Percentiles rank a stretch among this genome's conserved stretches.
Evolutionary conservation across 2,329 filamentous ascomycete species (phyloP).

Genomic region (Calonectria honghensis): DNA sequence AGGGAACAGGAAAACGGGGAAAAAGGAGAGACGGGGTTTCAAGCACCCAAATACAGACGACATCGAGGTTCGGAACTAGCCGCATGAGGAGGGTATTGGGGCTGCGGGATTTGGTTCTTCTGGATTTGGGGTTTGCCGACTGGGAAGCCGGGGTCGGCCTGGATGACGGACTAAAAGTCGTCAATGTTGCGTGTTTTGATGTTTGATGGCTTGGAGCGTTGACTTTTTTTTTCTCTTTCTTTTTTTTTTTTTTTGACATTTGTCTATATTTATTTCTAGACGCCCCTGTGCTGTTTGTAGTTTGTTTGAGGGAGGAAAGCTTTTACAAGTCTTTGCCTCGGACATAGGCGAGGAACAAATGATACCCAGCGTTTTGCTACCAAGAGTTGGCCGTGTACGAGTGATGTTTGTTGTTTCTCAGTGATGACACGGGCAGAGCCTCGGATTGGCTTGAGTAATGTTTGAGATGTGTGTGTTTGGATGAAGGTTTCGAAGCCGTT

Average conservation of each 20-base stretch:
- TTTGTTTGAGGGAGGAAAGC: conserved; percentile 41
- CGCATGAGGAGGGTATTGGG: conserved; percentile 4
- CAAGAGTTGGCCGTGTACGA: background rate
- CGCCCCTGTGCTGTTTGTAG: conserved; percentile 39
- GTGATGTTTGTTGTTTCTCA: conserved; percentile 8
- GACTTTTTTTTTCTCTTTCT: conserved; percentile 15
- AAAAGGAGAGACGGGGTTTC: conserved; percentile 27
- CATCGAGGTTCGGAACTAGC: conserved; percentile 8
- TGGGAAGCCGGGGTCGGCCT: conserved; percentile 20
- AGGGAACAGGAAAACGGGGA: conserved; percentile 33
- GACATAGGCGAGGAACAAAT: conserved; percentile 51
- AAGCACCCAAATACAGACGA: conserved; percentile 8
- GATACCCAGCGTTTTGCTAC: conserved; percentile 55
- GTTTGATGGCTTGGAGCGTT: conserved; percentile 39
- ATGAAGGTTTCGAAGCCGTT: conserved; percentile 18
- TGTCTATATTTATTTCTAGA: conserved; percentile 44
- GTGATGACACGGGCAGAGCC: background rate
- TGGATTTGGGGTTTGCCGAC: conserved; percentile 35
- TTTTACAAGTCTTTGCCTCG: conserved; percentile 36
- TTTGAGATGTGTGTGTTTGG: background rate
- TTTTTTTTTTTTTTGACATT: conserved; percentile 25
- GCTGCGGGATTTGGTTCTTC: conserved; percentile 20
- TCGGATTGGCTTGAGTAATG: background rate
- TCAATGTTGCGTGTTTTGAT: conserved; percentile 42
- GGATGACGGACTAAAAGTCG: conserved; percentile 36